These are phyloP conservation scores for Pythium folliculosum DNA, from an alignment of 352 stramenopile genomes.

Conservation along the genomic window DNA sequence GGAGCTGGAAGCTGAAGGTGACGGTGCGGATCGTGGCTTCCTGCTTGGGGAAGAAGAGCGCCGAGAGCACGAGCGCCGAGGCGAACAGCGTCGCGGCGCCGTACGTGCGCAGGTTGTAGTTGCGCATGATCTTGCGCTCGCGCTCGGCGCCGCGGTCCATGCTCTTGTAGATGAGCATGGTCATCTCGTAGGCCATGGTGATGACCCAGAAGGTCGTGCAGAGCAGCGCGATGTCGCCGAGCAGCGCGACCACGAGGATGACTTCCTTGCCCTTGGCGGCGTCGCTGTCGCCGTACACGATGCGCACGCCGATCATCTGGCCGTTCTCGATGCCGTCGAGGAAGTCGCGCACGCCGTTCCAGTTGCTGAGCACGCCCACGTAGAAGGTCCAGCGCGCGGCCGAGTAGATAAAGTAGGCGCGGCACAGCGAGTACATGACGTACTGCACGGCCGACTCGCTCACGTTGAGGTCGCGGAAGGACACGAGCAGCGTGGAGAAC, in stretches of 20 bases:
- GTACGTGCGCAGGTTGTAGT: conserved; percentile 55
- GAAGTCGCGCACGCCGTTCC: conserved; percentile 44
- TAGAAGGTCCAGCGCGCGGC: conserved; percentile 56
- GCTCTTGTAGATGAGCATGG: conserved; percentile 59
- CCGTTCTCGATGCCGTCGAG: conserved; percentile 51
- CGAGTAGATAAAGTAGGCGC: conserved; percentile 69
- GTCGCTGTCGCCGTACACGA: conserved; percentile 42
- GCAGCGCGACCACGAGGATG: conserved; percentile 40
- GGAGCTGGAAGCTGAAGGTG: conserved; percentile 48
- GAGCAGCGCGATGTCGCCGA: conserved; percentile 62
- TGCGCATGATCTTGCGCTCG: conserved; percentile 53
- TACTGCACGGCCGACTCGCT: conserved; percentile 67
- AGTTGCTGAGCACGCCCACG: conserved; percentile 51
- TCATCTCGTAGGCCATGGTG: conserved; percentile 66
- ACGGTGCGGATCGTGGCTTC: conserved; percentile 37
- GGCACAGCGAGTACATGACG: conserved; percentile 64
- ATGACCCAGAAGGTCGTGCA: conserved; percentile 69
- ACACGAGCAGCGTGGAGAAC: conserved; percentile 51
- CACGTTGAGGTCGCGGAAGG: conserved; percentile 65
- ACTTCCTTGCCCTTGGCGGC: conserved; percentile 37
- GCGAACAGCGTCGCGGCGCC: conserved; percentile 37
- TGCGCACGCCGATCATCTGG: conserved; percentile 50
- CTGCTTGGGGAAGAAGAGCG: conserved; percentile 28
- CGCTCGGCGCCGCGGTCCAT: conserved; percentile 59
- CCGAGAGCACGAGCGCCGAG: conserved; percentile 44